Conservation (phyloP, 1,139 yeast species). For the Candida tunisiensis region DNA sequence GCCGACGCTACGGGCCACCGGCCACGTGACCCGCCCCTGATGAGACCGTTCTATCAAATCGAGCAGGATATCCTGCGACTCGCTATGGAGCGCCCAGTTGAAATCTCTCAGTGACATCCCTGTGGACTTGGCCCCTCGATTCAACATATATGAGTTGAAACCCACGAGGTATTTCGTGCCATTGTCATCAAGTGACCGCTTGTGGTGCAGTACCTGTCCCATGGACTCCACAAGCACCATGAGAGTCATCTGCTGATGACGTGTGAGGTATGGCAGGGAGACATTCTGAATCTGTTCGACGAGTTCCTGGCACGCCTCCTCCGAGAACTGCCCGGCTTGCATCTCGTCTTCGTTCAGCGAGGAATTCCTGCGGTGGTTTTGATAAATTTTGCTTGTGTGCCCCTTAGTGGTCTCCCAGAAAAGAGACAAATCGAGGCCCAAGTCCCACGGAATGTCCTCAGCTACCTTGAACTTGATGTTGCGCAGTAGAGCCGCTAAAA, state of each 20-base stretch:
- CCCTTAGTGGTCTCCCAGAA: not conserved
- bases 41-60: conserved; percentile 33
- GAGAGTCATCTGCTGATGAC: conserved; percentile 83
- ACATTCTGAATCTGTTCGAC: conserved; percentile 43
- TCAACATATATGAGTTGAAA: conserved; percentile 47
- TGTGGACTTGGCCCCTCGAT: conserved; percentile 27
- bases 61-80: conserved; percentile 51
- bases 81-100: conserved; percentile 78
- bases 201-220: conserved; percentile 32
- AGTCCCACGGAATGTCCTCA: conserved; percentile 1
- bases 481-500: conserved; percentile 34
- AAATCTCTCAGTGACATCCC: conserved; percentile 71
- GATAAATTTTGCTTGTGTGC: no score
- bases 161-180: conserved; percentile 64
- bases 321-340: conserved; percentile 25
- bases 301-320: conserved; percentile 31
- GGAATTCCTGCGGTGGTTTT: no score
- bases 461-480: conserved; percentile 35
- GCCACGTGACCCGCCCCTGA: conserved; percentile 27
- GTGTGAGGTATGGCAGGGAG: conserved; percentile 64
- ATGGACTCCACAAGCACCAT: conserved; percentile 52
- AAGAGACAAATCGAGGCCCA: conserved; percentile 1
- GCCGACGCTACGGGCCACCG: conserved; percentile 57
- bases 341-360: conserved; percentile 22
- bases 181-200: conserved; percentile 45